These are phyloP conservation scores for Pharnaceum exiguum DNA, from an alignment of 148 eudicot genomes.

Conservation along the genomic window DNA sequence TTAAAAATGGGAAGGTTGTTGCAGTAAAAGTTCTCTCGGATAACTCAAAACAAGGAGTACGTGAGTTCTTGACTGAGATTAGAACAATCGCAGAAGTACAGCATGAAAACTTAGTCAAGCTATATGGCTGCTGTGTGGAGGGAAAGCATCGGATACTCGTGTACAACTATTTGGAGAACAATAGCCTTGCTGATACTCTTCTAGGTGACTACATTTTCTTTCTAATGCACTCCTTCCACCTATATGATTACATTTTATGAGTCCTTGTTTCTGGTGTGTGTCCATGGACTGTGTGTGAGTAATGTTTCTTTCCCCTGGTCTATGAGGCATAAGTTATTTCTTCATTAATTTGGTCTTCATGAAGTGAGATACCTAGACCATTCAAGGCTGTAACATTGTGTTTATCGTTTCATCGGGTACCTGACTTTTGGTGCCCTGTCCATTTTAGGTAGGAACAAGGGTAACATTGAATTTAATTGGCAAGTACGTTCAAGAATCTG, in stretches of 20 bases:
- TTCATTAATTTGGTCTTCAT: no score
- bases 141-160: constrained; percentile 42
- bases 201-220: constrained; percentile 30
- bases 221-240: neutral
- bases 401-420: neutral
- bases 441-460: constrained; percentile 18
- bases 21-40: constrained; percentile 51
- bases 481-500: constrained; percentile 26
- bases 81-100: constrained; percentile 32
- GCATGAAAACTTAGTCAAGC: constrained; percentile 44
- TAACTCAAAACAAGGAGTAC: constrained; percentile 45
- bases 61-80: constrained; percentile 50
- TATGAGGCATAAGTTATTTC: no score
- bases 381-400: neutral
- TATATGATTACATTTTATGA: no score
- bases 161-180: constrained; percentile 50
- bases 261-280: no score
- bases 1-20: constrained; percentile 40
- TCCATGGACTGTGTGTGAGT: no score
- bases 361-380: no score
- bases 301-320: no score
- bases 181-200: constrained; percentile 40
- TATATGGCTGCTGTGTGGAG: constrained; percentile 51
- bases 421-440: constrained; percentile 1
- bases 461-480: constrained; percentile 32